Percentiles rank a stretch among this genome's conserved stretches.
Conservation (phyloP, 1,139 yeast genomes). For the Debaryomycetaceae sp. region DNA sequence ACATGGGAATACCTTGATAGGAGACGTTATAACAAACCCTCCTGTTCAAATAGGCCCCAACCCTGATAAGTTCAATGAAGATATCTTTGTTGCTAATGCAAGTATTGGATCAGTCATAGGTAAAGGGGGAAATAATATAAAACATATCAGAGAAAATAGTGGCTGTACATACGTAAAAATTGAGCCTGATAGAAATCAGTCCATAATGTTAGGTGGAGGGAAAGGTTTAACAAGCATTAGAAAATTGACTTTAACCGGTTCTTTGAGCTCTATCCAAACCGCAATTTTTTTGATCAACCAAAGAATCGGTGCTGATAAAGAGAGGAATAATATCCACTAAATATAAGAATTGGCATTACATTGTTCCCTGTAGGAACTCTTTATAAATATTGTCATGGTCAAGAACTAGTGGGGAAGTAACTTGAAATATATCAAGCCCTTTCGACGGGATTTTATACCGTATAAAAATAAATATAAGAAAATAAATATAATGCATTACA, state of each 20-base stretch:
- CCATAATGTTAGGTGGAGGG: constrained; percentile 54
- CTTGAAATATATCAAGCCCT: no score
- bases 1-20: constrained; percentile 44
- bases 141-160: constrained; percentile 71
- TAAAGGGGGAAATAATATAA: constrained; percentile 79
- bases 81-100: constrained; percentile 70
- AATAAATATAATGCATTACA: not conserved
- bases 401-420: no score
- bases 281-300: constrained; percentile 79
- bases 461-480: no score
- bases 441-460: not conserved
- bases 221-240: constrained; percentile 57
- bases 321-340: constrained; percentile 27
- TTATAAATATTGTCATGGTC: not conserved
- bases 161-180: constrained; percentile 74
- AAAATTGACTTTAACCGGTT: constrained; percentile 68
- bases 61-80: constrained; percentile 58
- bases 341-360: not conserved
- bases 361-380: not conserved
- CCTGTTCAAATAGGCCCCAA: constrained; percentile 35
- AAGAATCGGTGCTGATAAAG: constrained; percentile 64
- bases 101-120: constrained; percentile 87
- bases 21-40: constrained; percentile 42
- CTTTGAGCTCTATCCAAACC: constrained; percentile 65
- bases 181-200: constrained; percentile 49